Conservation (phyloP, 768 basidiomycete species). For the Lentinula edodes region DNA sequence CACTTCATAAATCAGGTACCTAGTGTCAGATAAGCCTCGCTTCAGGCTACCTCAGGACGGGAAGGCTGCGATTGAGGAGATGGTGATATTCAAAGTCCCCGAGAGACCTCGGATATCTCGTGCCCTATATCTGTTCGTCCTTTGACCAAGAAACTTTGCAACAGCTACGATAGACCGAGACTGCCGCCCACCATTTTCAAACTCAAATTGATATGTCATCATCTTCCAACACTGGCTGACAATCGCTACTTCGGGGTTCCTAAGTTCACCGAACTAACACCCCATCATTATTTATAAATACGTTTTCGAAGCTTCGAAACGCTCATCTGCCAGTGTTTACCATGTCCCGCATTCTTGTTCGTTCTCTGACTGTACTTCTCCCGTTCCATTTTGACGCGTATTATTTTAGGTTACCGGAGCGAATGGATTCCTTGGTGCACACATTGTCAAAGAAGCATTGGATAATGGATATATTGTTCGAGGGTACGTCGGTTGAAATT, state of each 20-base stretch:
- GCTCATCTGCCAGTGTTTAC: not conserved
- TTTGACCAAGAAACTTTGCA: too few relatives aligned
- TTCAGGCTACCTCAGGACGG: not conserved
- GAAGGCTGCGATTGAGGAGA: not conserved
- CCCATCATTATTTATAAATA: not conserved
- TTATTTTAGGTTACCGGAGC: slow-evolving; percentile 12
- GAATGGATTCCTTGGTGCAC: slow-evolving; percentile 14
- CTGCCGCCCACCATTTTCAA: too few relatives aligned
- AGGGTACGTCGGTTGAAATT: slow-evolving; percentile 4
- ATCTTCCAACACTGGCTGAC: not conserved
- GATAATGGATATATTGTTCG: slow-evolving; percentile 14
- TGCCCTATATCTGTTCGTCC: not conserved
- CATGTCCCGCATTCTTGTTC: not conserved
- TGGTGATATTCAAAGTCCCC: not conserved
- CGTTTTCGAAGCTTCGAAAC: not conserved
- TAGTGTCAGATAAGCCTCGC: too few relatives aligned
- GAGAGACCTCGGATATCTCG: not conserved
- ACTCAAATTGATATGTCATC: not conserved
- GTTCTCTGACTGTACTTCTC: not conserved
- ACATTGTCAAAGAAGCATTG: slow-evolving; percentile 12
- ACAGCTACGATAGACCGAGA: too few relatives aligned
- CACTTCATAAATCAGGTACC: too few relatives aligned
- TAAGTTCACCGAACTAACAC: not conserved
- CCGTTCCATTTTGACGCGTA: not conserved
- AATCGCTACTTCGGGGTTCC: not conserved